Percentiles rank a stretch among this genome's conserved stretches.
Conservation (phyloP, 306 rosid genomes). For the Quillaja saponaria region DNA sequence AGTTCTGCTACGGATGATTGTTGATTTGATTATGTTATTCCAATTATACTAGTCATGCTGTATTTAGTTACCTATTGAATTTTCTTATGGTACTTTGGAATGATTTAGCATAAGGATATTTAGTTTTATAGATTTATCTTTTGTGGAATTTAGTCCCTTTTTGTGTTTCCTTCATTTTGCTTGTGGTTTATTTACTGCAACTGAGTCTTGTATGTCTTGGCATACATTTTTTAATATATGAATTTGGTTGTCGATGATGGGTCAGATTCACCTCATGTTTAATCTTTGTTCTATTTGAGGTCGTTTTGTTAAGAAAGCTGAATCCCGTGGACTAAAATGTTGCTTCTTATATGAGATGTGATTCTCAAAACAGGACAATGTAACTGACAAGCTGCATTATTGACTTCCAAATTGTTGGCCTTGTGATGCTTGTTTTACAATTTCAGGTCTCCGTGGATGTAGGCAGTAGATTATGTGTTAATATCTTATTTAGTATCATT, state of each 20-base stretch:
- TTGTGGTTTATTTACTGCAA: background rate
- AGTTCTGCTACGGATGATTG: background rate
- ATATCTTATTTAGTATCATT: slow-evolving; percentile 18
- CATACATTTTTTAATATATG: background rate
- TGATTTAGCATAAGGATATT: background rate
- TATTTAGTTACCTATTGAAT: background rate
- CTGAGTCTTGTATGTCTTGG: background rate
- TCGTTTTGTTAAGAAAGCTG: background rate
- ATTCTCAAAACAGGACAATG: background rate
- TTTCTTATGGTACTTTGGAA: background rate
- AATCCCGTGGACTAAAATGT: background rate
- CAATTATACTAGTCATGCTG: background rate
- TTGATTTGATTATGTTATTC: background rate
- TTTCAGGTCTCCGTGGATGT: too few relatives aligned
- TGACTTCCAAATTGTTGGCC: background rate
- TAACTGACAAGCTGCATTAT: background rate
- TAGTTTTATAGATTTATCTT: background rate
- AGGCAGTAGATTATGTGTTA: too few relatives aligned
- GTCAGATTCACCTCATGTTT: too few relatives aligned
- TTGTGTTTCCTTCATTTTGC: background rate
- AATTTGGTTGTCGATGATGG: background rate
- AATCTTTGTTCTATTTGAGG: background rate
- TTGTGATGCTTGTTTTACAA: background rate
- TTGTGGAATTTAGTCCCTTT: background rate
- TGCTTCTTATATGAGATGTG: background rate